Conservation (phyloP, 257 asterid genomes). For the Solanum lycopersicoides region DNA sequence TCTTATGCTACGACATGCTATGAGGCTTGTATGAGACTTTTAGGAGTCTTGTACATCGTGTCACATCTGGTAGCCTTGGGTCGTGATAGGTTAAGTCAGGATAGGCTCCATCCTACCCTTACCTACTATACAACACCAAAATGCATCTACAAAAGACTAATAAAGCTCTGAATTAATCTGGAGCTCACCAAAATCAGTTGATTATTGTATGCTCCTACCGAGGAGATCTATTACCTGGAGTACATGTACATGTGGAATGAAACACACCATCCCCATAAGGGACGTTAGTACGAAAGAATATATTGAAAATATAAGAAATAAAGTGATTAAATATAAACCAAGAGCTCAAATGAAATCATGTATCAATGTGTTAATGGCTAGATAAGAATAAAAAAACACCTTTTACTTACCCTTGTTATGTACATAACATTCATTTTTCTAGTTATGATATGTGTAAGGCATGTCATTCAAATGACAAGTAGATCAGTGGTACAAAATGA, state of each 20-base stretch:
- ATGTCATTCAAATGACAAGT: neutral
- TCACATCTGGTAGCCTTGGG: no score
- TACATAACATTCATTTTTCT: neutral
- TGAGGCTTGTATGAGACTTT: no score
- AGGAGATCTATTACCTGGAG: neutral
- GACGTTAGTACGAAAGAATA: neutral
- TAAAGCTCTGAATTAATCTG: neutral
- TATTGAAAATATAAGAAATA: neutral
- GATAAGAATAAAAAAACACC: neutral
- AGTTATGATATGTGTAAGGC: neutral
- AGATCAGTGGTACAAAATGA: neutral
- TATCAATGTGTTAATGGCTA: neutral
- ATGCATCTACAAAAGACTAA: neutral
- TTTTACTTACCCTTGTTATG: neutral
- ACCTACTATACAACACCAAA: neutral
- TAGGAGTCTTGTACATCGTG: no score
- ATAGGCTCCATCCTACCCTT: neutral
- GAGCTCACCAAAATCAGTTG: neutral
- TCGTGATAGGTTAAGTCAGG: neutral
- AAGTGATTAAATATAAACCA: neutral
- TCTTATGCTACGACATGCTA: no score
- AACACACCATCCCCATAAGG: neutral
- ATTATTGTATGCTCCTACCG: neutral
- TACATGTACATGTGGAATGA: neutral
- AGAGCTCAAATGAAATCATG: neutral